Evolutionary conservation across 78 protist genomes (phyloP), one percentile per base, ranked within the genome.

Genomic region (Mantamonas sphyraenae): DNA sequence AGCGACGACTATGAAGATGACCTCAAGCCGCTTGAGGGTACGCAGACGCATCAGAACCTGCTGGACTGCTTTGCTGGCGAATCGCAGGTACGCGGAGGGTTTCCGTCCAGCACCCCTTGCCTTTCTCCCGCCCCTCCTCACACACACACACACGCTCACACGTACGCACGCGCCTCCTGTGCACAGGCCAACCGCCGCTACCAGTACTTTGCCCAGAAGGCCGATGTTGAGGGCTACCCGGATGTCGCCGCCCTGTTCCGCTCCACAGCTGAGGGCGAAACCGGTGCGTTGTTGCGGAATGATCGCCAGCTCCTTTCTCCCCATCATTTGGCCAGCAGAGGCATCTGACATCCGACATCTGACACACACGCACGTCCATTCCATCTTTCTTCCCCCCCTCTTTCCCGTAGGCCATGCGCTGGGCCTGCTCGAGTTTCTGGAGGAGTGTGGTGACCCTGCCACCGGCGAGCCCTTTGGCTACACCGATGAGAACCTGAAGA

Each of bases 221-320:
- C 79, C 17, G 79, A 74, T 33, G 57, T 74, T 7, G 79, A 74
- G 45, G 79, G 79, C 35, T 65, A 43, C 63, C 33, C 63, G 10
- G 79, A 74, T 22, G 39, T 63, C 31, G 79, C 79, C 9, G 55
- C 79, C 0, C n/a, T 63, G 20, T 74, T 74, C 71, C 51, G 79
- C 14, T 30, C 57, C 24, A 28, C 65, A 22, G 69, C 70, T 0
- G 56, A 74, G 38, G 53, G 63, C 14, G 79, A 74, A 43, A 45
- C 73, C 7, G 9, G 57, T 51, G 22, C 20, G 20, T 51, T 24
- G 57, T n/a, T n/a, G n/a, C n/a, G n/a, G n/a, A n/a, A n/a, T n/a
- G n/a, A n/a, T n/a, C n/a, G n/a, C n/a, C n/a, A n/a, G n/a, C n/a
- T 20, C 20, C 22, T 51, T 51, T 24, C 20, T 51, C 22, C 20